Conservation (phyloP, 176 grass and related monocot species). For the Oryza glumipatula region DNA sequence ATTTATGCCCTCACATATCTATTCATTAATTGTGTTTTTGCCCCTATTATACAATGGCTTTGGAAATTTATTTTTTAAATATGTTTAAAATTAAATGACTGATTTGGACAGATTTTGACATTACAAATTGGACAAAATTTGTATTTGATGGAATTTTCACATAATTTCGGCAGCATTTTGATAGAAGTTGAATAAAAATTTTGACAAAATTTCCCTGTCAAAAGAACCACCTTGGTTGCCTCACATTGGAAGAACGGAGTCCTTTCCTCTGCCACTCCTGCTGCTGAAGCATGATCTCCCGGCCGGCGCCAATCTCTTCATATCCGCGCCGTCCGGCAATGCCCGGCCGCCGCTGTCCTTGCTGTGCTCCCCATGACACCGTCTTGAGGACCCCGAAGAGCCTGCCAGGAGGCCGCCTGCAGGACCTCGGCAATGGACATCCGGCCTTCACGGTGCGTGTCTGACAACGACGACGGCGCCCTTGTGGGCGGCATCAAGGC, state of each 20-base stretch:
- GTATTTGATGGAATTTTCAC: too few relatives aligned
- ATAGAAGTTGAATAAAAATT: too few relatives aligned
- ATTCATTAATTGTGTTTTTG: too few relatives aligned
- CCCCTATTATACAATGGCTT: too few relatives aligned
- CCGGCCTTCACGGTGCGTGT: constrained; percentile 45
- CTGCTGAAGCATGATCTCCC: constrained; percentile 69
- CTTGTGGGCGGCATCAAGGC: not conserved
- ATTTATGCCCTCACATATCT: too few relatives aligned
- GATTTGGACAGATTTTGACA: too few relatives aligned
- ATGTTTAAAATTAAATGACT: too few relatives aligned
- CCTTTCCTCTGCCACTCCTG: constrained; percentile 59
- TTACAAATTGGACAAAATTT: too few relatives aligned
- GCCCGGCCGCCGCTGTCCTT: constrained; percentile 41
- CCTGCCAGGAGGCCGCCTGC: constrained; percentile 54
- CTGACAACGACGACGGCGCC: constrained; percentile 46
- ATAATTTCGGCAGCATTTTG: too few relatives aligned
- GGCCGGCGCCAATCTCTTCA: constrained; percentile 60
- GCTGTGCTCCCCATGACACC: constrained; percentile 50
- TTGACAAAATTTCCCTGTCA: constrained; percentile 28
- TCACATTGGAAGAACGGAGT: constrained; percentile 59
- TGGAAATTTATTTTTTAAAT: too few relatives aligned
- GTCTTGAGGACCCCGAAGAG: constrained; percentile 42
- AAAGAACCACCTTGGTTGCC: not conserved
- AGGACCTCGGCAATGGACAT: constrained; percentile 79
- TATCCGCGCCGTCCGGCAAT: constrained; percentile 44